Evolutionary conservation across 1,284 basidiomycete genomes (phyloP), one percentile per base, ranked within the genome.

Genomic region (Cryptococcus sp.): DNA sequence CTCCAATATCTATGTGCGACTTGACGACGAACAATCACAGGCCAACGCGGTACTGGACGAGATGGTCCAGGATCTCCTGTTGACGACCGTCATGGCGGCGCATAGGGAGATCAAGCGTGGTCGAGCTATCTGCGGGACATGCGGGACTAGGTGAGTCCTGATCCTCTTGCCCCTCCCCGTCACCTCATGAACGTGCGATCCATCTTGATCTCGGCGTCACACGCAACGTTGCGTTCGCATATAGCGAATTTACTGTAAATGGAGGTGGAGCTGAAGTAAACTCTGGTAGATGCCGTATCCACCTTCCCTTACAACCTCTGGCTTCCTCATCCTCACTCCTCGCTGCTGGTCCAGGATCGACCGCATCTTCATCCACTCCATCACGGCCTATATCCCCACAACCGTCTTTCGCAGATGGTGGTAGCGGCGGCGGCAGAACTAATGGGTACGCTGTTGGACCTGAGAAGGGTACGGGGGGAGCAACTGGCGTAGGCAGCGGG

Each of bases 381-480:
- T 56, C 20, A 45, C 61, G 13, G 39, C 31, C 31, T 35, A 10
- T 35, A 35, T 68, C 67, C 1, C 69, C 68, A 10, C 53, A 54
- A 54, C 56, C 62, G 13, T 53, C 40, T 11, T 25, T 38, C 23
- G 48, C 54, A 22, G 25, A 55, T 4, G 25, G 45, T 8, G 48
- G 44, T 19, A 17, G 45, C 16, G 40, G 41, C 41, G 38, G 40
- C 13, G 27, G 58, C 7, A 25, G 72, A 16, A 38, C 67, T 8
- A 59, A 35, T 5, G 75, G 75, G 15, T 74, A 75, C 58, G 19
- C 58, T 1, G 68, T 71, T 11, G 75, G 75, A 2, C 75, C 75
- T 3, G 74, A 77, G 57, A 74, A 72, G 56, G 75, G 75, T 1
- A 77, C 74, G 5, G 75, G 75, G 2, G 74, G 74, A 20, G 61